Percentiles rank a stretch among this genome's conserved stretches.
These are phyloP conservation scores for Arthrobotrys sinensis DNA, from an alignment of 2,329 filamentous ascomycete species.

Conservation along the genomic window DNA sequence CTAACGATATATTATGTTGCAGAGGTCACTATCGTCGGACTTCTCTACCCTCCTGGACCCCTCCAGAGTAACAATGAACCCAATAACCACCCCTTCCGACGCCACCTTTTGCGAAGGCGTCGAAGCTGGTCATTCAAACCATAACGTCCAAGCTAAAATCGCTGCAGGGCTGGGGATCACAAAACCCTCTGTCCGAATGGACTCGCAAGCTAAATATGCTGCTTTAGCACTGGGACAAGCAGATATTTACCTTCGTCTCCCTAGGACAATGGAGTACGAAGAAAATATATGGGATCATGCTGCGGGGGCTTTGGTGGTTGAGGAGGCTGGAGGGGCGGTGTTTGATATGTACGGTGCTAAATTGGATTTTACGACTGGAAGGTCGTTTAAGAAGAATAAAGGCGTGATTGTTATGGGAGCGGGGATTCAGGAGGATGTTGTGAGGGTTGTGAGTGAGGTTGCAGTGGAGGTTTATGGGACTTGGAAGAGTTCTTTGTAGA, in stretches of 20 bases:
- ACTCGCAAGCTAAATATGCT: slow-evolving; percentile 98
- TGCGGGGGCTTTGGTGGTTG: slow-evolving; percentile 91
- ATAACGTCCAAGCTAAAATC: slow-evolving; percentile 88
- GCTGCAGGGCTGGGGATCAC: slow-evolving; percentile 89
- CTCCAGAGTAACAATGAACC: slow-evolving; percentile 80
- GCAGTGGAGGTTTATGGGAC: slow-evolving; percentile 43
- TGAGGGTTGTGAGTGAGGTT: slow-evolving; percentile 86
- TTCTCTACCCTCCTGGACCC: slow-evolving; percentile 73
- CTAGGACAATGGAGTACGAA: slow-evolving; percentile 84
- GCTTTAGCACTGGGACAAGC: slow-evolving; percentile 94
- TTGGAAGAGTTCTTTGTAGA: slow-evolving; percentile 48
- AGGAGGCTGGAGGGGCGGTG: slow-evolving; percentile 92
- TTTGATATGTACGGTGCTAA: slow-evolving; percentile 88
- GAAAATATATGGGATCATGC: slow-evolving; percentile 99
- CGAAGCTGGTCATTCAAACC: slow-evolving; percentile 90
- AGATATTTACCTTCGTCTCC: slow-evolving; percentile 92
- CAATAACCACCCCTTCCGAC: slow-evolving; percentile 79
- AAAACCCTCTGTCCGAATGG: slow-evolving; percentile 91
- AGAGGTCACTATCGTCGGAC: slow-evolving; percentile 76
- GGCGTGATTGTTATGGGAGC: slow-evolving; percentile 91
- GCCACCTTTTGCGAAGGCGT: slow-evolving; percentile 98
- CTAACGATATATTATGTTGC: slow-evolving; percentile 1
- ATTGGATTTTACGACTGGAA: slow-evolving; percentile 87
- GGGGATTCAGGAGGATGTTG: slow-evolving; percentile 81
- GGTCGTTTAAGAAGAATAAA: slow-evolving; percentile 91